Base-by-base conservation (phyloP, 805 yeast genomes). In the Kuraishia borneana region DNA sequence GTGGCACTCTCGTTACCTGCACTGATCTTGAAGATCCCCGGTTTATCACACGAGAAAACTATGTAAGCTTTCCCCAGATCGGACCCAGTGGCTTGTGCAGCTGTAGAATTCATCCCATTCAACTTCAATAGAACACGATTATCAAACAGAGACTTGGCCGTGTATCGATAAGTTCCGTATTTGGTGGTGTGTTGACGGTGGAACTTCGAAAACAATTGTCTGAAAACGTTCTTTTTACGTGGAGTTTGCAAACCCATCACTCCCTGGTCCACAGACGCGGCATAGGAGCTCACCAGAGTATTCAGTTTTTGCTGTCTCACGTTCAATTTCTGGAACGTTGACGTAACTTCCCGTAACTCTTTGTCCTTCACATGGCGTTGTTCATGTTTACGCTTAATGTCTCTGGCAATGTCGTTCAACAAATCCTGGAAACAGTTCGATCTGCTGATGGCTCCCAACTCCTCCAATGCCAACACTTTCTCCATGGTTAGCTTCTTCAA, bases 401-500 rank as follows among this genome's bases (percentile, higher is more conserved):
- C 96, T 35, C 68, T 58, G 0, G 96, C 94, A 40, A 92, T 78
- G 41, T 83, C 84, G 47, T 87, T 85, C 38, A 92, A 56, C 10
- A 92, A 50, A 17, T 71, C 76, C 50, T 92, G 97, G 53, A 76
- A 84, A 14, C 80, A 74, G 48, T 84, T 73, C 21, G 66, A 60
- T 38, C 94, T 67, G 3, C 79, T 63, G 6, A 88, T 65, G 26
- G 65, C 55, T 2, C 84, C 87, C 49, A 71, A 55, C 1, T 65
- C 51, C 48, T 89, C 96, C 33, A 92, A 59, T 45, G 84, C 84
- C 34, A 87, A 60, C 3, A 89, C 68, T 38, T 78, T 69, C 44
- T 81, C 87, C 23, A 92, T 57, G 0, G 94, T 79, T 44, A 73
- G 58, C 39, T 73, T 77, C 54, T 89, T 92, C 46, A 92, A 62